Evolutionary conservation across 257 asterid species (phyloP), one percentile per base, ranked within the genome.

Genomic region (Schizonepeta tenuifolia): DNA sequence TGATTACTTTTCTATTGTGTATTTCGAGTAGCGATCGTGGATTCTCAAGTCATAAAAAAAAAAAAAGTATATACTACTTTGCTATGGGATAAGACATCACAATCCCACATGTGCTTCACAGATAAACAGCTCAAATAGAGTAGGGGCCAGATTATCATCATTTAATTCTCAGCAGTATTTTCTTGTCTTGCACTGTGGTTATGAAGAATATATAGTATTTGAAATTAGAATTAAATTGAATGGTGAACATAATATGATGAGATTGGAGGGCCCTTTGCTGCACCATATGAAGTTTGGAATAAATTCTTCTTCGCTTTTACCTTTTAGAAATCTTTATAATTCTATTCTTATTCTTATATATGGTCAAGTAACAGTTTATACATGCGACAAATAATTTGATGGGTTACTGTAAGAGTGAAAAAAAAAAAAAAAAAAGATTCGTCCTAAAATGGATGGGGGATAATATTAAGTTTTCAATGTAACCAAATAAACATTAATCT

Each of bases 81-180:
- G n/a, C n/a, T n/a, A n/a, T n/a, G n/a, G n/a, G n/a, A n/a, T n/a
- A n/a, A 26, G 68, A 33, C 66, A 55, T 55, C 58, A 46, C 22
- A 38, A 54, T 56, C 69, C 43, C 68, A 10, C 20, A 1, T 54
- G 54, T 8, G 33, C 36, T 50, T 21, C 40, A 17, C 18, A 7
- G 67, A n/a, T 18, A 40, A 20, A 17, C 18, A 35, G 1, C 53
- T 65, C 7, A 24, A 18, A 9, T 20, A 21, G 43, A 14, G 71
- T 60, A 60, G 78, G 78, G 72, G 56, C 63, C 82, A 50, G 31
- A 10, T 9, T 46, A 18, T 65, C 61, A 38, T 57, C 71, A 55
- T 79, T 70, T 78, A 8, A 9, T 54, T 44, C 3, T 31, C 11
- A 44, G 26, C 38, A n/a, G 14, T 33, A 26, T 64, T 15, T 15